These are phyloP conservation scores for Dalbergia cultrata DNA, from an alignment of 306 rosid species.

Conservation along the genomic window DNA sequence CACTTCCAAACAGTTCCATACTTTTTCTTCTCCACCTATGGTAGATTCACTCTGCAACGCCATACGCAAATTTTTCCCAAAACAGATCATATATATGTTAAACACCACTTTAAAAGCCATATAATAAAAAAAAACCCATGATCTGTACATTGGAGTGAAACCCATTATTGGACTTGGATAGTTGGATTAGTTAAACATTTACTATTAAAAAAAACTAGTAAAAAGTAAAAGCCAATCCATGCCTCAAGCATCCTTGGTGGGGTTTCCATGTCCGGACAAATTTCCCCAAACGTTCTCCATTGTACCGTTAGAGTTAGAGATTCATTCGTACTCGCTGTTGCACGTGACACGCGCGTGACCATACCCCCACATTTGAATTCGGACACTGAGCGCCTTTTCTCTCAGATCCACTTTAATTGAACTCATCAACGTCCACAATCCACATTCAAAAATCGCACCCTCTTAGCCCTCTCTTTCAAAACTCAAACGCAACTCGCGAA, in stretches of 20 bases:
- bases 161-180: no score
- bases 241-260: neutral
- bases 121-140: no score
- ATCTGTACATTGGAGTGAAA: neutral
- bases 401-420: conserved; percentile 56
- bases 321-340: neutral
- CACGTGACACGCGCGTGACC: conserved; percentile 68
- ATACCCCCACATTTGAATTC: conserved; percentile 63
- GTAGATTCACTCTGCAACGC: no score
- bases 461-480: conserved; percentile 46
- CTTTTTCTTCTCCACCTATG: no score
- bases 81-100: no score
- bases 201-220: no score
- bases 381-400: conserved; percentile 63
- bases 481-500: neutral
- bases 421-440: conserved; percentile 52
- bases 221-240: neutral
- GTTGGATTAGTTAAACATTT: no score
- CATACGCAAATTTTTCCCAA: no score
- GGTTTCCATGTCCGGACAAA: conserved; percentile 6
- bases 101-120: no score
- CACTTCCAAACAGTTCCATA: no score
- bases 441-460: conserved; percentile 60
- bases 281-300: neutral
- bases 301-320: conserved; percentile 65